Base-by-base conservation (phyloP, 371 early-diverging fungal genomes). In the Paraphysoderma sedebokerense region DNA sequence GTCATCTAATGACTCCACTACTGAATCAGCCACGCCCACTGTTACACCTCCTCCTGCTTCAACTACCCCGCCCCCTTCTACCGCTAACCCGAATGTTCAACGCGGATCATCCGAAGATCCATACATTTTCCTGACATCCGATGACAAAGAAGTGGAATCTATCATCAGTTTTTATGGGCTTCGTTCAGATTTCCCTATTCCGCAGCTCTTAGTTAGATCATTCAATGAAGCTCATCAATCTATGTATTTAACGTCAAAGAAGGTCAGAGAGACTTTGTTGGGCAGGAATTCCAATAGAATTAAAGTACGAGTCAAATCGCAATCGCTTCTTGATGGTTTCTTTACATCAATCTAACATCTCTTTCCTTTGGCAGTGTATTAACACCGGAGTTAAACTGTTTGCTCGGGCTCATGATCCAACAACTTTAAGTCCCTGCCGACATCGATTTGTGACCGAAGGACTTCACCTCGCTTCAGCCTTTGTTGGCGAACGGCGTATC, bases 331-430 rank as follows among this genome's bases (percentile, higher is more conserved):
- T 49, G 49, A 44, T 29, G 24, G 15, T 19, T 15, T n/a, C 41
- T 28, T 22, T 47, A 23, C 40, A 12, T 12, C 31, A 29, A 26
- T 27, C 20, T 3, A 28, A 31, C 5, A 32, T 38, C 36, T 34
- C 20, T 23, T 29, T 44, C 32, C 23, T 55, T 45, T n/a, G n/a
- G 9, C 47, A 71, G 59, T 65, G 81, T 4, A 86, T 92, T 44
- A 87, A 92, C 65, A 84, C 92, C 0, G 92, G 93, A 30, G 81
- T 92, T 39, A 69, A 77, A 44, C 58, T 81, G 2, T 89, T 95
- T 58, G 74, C 77, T 23, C 77, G 85, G 48, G 81, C 77, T 30
- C 9, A 42, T 22, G 42, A 12, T 27, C 60, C 63, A 30, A 50
- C 63, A 38, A 68, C 68, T 26, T 55, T 51, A 3, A 66, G 66